Base-by-base conservation (phyloP, 148 eudicot genomes). In the Fagopyrum tataricum region DNA sequence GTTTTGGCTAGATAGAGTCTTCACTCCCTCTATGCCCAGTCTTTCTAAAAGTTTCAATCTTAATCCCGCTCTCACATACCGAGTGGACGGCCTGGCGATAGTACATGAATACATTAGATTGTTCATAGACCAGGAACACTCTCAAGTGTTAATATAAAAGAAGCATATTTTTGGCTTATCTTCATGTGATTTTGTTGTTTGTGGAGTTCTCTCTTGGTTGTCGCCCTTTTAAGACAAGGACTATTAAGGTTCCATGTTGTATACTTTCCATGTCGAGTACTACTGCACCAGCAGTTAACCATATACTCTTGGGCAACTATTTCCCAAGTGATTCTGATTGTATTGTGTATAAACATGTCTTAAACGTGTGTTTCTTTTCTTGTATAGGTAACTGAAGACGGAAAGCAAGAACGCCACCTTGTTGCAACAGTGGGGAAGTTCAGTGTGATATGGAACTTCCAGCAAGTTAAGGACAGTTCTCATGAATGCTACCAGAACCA, bases 341-440 rank as follows among this genome's bases (percentile, higher is more conserved):
- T 4, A 31, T 24, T 41, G 26, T 12, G 37, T 61, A 1, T 12
- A 26, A 31, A 3, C 37, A 31, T 31, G 37, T 31, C 37, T 31
- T 31, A 31, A 31, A 31, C 1, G 37, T 31, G 37, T 3, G 37
- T 31, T 31, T 31, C 37, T 31, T 31, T 31, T 31, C 37, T 31
- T 31, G 37, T 31, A 67, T 59, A 85, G 88, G 88, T 82, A 66
- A 85, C 88, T 1, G 88, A 85, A 77, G 64, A 82, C n/a, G 88
- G 85, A 69, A 82, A 76, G 78, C 88, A 82, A 70, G 88, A 85
- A 77, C 82, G 88, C 67, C 88, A 85, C 72, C 79, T 85, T 39
- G 88, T 82, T 43, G 88, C 84, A 12, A 82, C 87, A 5, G 87
- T 82, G 49, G 87, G 87, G 47, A 82, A 82, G n/a, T 85, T 85